Base-by-base conservation (phyloP, 257 asterid species). In the Petrea volubilis region DNA sequence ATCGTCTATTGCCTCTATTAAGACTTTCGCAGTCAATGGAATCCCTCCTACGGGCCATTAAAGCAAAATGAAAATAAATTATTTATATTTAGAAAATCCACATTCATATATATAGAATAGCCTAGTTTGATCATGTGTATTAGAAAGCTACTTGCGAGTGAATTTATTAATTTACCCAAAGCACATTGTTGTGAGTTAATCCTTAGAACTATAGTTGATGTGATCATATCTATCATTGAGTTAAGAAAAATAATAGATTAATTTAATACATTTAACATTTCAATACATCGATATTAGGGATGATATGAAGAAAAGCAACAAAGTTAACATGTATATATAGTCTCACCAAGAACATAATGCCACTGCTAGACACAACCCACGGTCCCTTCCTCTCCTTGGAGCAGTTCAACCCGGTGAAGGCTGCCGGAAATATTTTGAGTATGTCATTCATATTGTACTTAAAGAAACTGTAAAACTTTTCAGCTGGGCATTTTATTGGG, bases 351-450 rank as follows among this genome's bases (percentile, higher is more conserved):
- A 34, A 8, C 12, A 50, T 74, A 81, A 13, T 27, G 41, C 80
- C 82, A 81, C 2, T 1, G 29, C 75, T 33, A 77, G 75, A 74
- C 40, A 21, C 56, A 65, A 2, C 85, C 85, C 8, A 67, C 82
- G 5, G 44, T 52, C 27, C 78, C 85, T 23, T 74, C 76, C 56
- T 64, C 63, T 28, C 85, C 85, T 77, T 81, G 56, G 18, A 81
- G 25, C 27, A 81, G 0, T 27, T 70, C 14, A 18, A 17, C 85
- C 14, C 69, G 3, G 60, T 74, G 73, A 34, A 70, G 55, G 41
- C 24, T 3, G 43, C 69, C 14, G 82, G 85, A 31, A 64, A 77
- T 21, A 81, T 47, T 1, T 56, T 74, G 4, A 74, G 31, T 24
- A 77, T 38, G 1, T 81, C 70, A 11, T 3, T 64, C 74, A 74